A percentile compares a stretch with the other conserved stretches of the same genome.
phyloP scores from a whole-genome alignment of 495 filamentous ascomycete genomes.

The Penicillium cinerascens region DNA sequence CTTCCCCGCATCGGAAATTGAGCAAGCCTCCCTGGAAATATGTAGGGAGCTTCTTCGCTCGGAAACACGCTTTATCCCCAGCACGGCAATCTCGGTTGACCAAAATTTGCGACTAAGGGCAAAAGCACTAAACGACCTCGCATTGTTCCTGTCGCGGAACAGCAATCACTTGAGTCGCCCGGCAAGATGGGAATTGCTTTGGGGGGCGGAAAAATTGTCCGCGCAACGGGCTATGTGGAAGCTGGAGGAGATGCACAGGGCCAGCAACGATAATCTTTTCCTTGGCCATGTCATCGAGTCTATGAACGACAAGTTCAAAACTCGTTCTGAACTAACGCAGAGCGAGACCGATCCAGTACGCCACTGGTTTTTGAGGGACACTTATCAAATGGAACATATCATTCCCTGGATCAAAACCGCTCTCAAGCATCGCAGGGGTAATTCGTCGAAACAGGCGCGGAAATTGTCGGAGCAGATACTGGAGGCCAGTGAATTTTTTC shows the following conservation, averaged over 20 bases:
- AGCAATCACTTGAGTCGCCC: constrained; percentile 55
- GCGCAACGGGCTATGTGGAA: constrained; percentile 83
- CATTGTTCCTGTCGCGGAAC: constrained; percentile 56
- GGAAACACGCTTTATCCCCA: constrained; percentile 65
- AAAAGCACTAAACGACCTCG: constrained; percentile 67
- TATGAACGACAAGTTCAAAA: constrained; percentile 69
- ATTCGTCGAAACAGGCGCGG: constrained; percentile 27
- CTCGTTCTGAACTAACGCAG: constrained; percentile 44
- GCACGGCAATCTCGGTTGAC: constrained; percentile 68
- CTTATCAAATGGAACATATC: constrained; percentile 67
- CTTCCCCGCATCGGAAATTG: constrained; percentile 67
- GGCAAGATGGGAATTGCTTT: constrained; percentile 78
- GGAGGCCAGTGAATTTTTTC: constrained; percentile 77
- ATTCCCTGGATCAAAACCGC: constrained; percentile 71
- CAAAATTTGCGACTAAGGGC: constrained; percentile 70
- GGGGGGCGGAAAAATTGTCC: constrained; percentile 83
- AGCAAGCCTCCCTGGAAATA: constrained; percentile 70
- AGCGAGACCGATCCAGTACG: constrained; percentile 69
- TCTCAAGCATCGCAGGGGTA: constrained; percentile 56
- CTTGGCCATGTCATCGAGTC: constrained; percentile 64
- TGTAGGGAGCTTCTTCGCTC: constrained; percentile 81
- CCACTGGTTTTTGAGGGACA: constrained; percentile 78
- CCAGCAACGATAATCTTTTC: constrained; percentile 47
- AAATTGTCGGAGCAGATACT: constrained; percentile 54
- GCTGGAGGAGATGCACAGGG: constrained; percentile 59